Conservation (phyloP, 2,329 filamentous ascomycete genomes). For the Hypomyces perniciosus region DNA sequence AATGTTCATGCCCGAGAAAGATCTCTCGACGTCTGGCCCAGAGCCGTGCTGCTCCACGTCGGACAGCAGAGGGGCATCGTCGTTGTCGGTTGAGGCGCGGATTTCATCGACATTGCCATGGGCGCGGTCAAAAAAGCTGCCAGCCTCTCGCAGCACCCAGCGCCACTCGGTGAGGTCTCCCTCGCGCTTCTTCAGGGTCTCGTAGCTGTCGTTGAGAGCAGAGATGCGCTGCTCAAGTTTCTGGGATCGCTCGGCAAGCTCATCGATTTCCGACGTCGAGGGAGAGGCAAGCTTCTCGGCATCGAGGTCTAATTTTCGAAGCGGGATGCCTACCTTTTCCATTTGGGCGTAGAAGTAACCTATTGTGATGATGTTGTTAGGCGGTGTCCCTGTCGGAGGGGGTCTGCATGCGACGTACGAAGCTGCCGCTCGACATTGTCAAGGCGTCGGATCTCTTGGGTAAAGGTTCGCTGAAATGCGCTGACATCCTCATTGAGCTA, state of each 20-base stretch:
- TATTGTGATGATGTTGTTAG: slow-evolving; percentile 29
- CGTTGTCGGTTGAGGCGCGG: slow-evolving; percentile 78
- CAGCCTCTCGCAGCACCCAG: slow-evolving; percentile 93
- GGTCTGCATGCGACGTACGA: slow-evolving; percentile 52
- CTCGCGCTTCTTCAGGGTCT: slow-evolving; percentile 95
- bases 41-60: slow-evolving; percentile 80
- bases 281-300: slow-evolving; percentile 79
- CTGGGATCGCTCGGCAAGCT: slow-evolving; percentile 87
- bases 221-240: slow-evolving; percentile 85
- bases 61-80: slow-evolving; percentile 87
- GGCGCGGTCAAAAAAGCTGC: slow-evolving; percentile 93
- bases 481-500: slow-evolving; percentile 89
- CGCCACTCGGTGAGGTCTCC: slow-evolving; percentile 97
- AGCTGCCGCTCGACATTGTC: slow-evolving; percentile 98
- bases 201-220: slow-evolving; percentile 95
- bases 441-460: slow-evolving; percentile 91
- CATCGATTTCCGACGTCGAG: slow-evolving; percentile 91
- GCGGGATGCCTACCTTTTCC: slow-evolving; percentile 81
- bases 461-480: slow-evolving; percentile 95
- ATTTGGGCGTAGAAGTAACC: slow-evolving; percentile 95
- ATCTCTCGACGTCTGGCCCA: slow-evolving; percentile 66
- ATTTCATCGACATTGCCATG: slow-evolving; percentile 97
- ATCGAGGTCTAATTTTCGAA: slow-evolving; percentile 89
- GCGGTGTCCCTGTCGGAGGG: background rate
- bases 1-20: slow-evolving; percentile 97